phyloP scores from a whole-genome alignment of 176 grass and related monocot genomes.

The Hyparrhenia diplandra region DNA sequence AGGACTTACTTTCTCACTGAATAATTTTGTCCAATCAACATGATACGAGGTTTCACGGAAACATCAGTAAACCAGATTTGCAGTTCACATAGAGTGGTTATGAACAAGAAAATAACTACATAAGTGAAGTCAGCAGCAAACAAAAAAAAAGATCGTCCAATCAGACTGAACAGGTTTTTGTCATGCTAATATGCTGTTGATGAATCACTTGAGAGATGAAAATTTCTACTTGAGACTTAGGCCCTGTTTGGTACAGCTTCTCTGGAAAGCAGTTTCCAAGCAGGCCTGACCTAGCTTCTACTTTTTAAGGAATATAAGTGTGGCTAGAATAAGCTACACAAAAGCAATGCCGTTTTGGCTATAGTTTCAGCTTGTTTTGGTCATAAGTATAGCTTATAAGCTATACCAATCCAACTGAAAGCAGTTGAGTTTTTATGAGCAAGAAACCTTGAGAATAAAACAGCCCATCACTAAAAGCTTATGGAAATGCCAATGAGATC shows the following conservation, averaged over 20 bases:
- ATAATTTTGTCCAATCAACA: background rate
- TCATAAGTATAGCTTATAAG: background rate
- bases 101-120: background rate
- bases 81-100: conserved; percentile 1
- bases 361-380: background rate
- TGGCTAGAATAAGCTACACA: background rate
- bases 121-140: background rate
- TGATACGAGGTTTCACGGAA: background rate
- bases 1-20: background rate
- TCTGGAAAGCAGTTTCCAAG: too few species aligned
- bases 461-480: background rate
- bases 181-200: background rate
- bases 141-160: background rate
- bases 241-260: too few species aligned
- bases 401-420: conserved; percentile 12
- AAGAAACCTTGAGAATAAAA: background rate
- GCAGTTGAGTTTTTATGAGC: background rate
- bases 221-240: background rate
- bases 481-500: conserved; percentile 20
- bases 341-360: background rate
- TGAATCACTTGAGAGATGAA: background rate
- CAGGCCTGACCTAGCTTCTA: background rate
- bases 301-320: background rate
- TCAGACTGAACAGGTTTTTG: background rate
- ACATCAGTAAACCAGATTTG: background rate